Evolutionary conservation across 2,329 filamentous ascomycete genomes (phyloP), one percentile per base, ranked within the genome.

Genomic region (Sporothrix luriei): DNA sequence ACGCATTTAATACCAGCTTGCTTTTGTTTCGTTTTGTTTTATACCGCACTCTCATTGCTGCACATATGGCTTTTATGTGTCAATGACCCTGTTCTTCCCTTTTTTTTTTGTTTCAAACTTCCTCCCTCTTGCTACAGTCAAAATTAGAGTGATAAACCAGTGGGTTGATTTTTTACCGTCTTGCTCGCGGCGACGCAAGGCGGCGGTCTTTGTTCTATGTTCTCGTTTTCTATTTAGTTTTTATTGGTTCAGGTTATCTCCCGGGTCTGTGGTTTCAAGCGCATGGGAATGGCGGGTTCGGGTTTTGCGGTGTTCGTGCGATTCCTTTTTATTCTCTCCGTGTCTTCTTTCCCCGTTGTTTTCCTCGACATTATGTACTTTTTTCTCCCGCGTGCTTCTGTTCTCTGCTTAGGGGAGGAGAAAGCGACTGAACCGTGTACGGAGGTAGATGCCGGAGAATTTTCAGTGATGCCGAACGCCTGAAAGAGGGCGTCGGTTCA

Each of bases 141-240:
- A 66, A 57, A 52, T 24, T 69, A 69, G 68, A 66, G 68, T 66
- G 68, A 62, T 43, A 66, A 54, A 66, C 14, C 21, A 46, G 21
- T 46, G 51, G 66, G 66, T 24, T 54, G 24, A 26, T 46, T 62
- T 62, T 66, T 21, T 46, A 26, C 19, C 10, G 26, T 51, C 64
- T 69, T 65, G 43, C 46, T 68, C 54, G 40, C 65, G 68, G 70
- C 46, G 40, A 70, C 68, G 68, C 70, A 70, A 62, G 70, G 49
- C 70, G 65, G 51, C 59, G 68, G 40, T 24, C 51, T 61, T 55
- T 54, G 38, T 68, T 57, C 40, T 21, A 33, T 49, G 19, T 48
- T 13, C 29, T 66, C 38, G 54, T 49, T 6, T 11, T 66, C n/a
- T 46, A 43, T 61, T 43, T 43, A 21, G 38, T 40, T 38, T 24